Conservation (phyloP, 331 rosid genomes). For the Pyracantha coccinea region DNA sequence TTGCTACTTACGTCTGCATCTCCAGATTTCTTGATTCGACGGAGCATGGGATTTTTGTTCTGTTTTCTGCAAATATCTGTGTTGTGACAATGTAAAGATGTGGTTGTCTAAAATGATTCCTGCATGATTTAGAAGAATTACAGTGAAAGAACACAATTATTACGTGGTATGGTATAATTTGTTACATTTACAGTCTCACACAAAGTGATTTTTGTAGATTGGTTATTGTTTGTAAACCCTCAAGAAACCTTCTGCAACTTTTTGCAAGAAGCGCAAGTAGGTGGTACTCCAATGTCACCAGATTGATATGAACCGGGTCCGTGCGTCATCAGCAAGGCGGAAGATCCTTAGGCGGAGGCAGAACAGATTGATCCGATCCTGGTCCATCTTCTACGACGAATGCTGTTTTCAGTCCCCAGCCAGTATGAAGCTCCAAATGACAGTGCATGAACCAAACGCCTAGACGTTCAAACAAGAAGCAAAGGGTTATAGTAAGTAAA, state of each 20-base stretch:
- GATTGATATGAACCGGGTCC: conserved; percentile 29
- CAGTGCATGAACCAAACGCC: conserved; percentile 91
- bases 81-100: not conserved
- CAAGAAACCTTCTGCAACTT: conserved; percentile 39
- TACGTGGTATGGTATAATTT: not conserved
- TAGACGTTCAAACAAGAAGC: conserved; percentile 14
- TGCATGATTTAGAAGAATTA: not conserved
- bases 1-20: not conserved
- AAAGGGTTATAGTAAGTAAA: not conserved
- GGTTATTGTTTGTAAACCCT: conserved; percentile 7
- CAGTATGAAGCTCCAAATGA: conserved; percentile 75
- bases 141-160: not conserved
- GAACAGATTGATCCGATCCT: conserved; percentile 40
- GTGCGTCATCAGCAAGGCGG: conserved; percentile 43
- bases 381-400: conserved; percentile 72
- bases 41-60: not conserved
- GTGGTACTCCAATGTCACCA: not conserved
- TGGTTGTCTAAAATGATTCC: not conserved
- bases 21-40: not conserved
- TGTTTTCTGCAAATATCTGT: not conserved
- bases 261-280: conserved; percentile 7
- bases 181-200: not conserved
- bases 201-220: conserved; percentile 1
- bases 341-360: conserved; percentile 74
- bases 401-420: conserved; percentile 81